Conservation (phyloP, 495 filamentous ascomycete genomes). For the Tricharina praecox region DNA sequence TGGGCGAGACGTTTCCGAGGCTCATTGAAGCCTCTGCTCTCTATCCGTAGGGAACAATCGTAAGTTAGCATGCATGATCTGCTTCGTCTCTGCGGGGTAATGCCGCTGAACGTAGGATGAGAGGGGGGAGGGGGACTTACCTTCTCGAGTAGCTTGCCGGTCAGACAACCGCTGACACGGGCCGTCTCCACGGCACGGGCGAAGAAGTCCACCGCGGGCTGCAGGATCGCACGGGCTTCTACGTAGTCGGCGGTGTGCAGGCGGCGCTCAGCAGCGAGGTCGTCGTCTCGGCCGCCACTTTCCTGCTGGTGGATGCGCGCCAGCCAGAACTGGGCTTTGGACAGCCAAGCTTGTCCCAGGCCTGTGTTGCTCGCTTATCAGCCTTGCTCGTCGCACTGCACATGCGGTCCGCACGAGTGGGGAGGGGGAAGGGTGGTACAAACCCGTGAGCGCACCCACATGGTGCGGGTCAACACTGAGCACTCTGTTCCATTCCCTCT, state of each 20-base stretch:
- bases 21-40: conserved; percentile 38
- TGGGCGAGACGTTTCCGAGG: conserved; percentile 34
- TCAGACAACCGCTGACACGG: conserved; percentile 25
- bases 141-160: conserved; percentile 30
- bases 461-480: conserved; percentile 30
- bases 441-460: conserved; percentile 32
- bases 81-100: too few relatives aligned
- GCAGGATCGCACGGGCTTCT: conserved; percentile 33
- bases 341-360: conserved; percentile 35
- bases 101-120: too few relatives aligned
- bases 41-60: conserved; percentile 26
- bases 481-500: conserved; percentile 32
- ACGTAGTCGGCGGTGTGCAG: conserved; percentile 33
- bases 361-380: conserved; percentile 23
- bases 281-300: conserved; percentile 17
- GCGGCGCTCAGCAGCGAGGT: conserved; percentile 29
- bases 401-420: background rate
- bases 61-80: conserved; percentile 5
- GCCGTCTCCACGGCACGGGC: conserved; percentile 31
- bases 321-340: conserved; percentile 34
- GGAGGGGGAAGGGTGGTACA: conserved; percentile 3
- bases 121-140: conserved; percentile 28
- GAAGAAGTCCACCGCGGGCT: conserved; percentile 35
- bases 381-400: background rate
- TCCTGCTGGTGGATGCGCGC: conserved; percentile 34